Base-by-base conservation (phyloP, 1,284 basidiomycete genomes). In the Heterobasidion irregulare region DNA sequence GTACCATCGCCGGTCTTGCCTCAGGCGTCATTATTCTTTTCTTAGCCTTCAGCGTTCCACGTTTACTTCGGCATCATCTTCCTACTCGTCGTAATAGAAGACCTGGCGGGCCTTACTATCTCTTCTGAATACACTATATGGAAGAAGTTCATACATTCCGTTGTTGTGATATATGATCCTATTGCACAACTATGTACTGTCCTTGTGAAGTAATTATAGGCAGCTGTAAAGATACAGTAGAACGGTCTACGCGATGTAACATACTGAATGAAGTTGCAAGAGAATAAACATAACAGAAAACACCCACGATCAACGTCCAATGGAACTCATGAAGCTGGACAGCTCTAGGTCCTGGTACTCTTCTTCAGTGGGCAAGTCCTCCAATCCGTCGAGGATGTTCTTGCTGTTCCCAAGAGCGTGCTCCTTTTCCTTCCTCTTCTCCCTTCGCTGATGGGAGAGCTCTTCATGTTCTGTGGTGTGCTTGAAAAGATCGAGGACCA, bases 401-500 rank as follows among this genome's bases (percentile, higher is more conserved):
- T 89, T 93, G 65, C 90, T 85, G 54, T 74, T 80, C 51, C 78
- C 68, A 46, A 83, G 74, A 16, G 69, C 62, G 12, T 68, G 60
- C 53, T 84, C 80, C 61, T 78, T 83, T 43, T 73, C 73, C 57
- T 82, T 82, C 65, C 78, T 77, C 1, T 76, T 74, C 0, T 75
- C 70, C 6, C n/a, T 41, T 41, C 12, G n/a, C 38, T 41, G 38
- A 10, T 10, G 12, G 0, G 76, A 72, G 48, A 84, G 82, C 60
- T 91, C 86, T 59, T 89, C 89, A 56, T 86, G 83, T 50, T 77
- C 75, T 6, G 83, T 83, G 7, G 91, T 92, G 16, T 86, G 86
- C 63, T 78, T 82, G 80, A 99, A 99, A 47, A 99, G 79, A 70
- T 99, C 97, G 44, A 99, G 76, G 44, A 99, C 95, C 60, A 94